These are phyloP conservation scores for Leccinum barrowsii DNA, from an alignment of 768 basidiomycete species.

Conservation along the genomic window DNA sequence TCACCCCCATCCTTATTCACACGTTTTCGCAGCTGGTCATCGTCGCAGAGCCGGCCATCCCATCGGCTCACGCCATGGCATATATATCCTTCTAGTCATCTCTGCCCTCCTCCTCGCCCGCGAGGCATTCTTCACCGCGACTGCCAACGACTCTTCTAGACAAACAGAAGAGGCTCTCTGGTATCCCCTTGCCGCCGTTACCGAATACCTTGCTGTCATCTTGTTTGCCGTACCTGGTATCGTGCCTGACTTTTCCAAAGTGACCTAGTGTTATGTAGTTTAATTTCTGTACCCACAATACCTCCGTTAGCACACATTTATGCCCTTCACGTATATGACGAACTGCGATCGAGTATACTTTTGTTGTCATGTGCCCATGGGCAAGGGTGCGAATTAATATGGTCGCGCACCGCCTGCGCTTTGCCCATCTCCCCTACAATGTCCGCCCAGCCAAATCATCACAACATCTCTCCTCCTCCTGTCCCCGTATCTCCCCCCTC, in stretches of 20 bases:
- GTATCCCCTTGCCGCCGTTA: conserved; percentile 31
- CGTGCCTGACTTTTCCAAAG: conserved; percentile 22
- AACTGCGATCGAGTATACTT: neutral
- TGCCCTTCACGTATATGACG: neutral
- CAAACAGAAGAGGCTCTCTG: conserved; percentile 31
- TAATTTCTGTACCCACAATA: conserved; percentile 1
- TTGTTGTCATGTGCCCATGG: conserved; percentile 19
- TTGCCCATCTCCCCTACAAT: conserved; percentile 21
- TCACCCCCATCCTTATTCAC: neutral
- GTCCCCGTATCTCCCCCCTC: conserved; percentile 35
- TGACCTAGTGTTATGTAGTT: neutral
- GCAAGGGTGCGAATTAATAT: conserved; percentile 22
- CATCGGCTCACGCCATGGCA: conserved; percentile 18
- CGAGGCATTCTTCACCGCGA: conserved; percentile 32
- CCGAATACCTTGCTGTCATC: conserved; percentile 30
- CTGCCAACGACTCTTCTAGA: neutral
- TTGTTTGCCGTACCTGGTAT: conserved; percentile 31
- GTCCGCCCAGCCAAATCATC: conserved; percentile 35
- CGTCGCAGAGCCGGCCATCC: neutral
- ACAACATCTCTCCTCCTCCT: conserved; percentile 42
- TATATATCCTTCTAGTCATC: conserved; percentile 24
- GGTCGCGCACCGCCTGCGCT: neutral
- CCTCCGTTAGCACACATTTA: conserved; percentile 6
- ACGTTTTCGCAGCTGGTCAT: conserved; percentile 4
- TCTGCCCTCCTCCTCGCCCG: conserved; percentile 25